Evolutionary conservation across 2,329 filamentous ascomycete species (phyloP).

Genomic region (Diaporthe ilicicola): DNA sequence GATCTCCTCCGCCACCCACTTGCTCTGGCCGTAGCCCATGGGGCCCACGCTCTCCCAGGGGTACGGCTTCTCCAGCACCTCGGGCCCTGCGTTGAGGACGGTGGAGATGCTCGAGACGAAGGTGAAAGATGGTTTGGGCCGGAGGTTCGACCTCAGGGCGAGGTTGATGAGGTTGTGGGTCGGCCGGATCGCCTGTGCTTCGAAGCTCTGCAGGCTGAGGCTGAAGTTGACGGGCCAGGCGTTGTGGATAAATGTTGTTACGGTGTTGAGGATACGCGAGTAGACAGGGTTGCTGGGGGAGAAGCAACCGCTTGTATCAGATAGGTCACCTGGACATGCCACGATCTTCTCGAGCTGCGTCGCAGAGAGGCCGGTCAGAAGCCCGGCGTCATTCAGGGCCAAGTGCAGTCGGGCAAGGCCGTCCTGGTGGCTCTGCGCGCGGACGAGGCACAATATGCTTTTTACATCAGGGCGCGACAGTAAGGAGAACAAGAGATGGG

Average conservation of each 20-base stretch:
- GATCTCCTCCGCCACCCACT: conserved; percentile 48
- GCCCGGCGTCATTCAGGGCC: background rate
- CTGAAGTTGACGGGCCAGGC: conserved; percentile 25
- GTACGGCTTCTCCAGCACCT: conserved; percentile 37
- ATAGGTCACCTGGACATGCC: conserved; percentile 5
- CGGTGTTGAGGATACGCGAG: background rate
- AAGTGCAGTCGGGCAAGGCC: background rate
- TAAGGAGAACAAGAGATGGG: conserved; percentile 7
- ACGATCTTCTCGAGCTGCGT: background rate
- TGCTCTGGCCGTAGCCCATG: conserved; percentile 47
- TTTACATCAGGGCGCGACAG: background rate
- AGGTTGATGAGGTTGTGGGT: conserved; percentile 46
- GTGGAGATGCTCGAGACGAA: conserved; percentile 20
- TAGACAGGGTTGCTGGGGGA: background rate
- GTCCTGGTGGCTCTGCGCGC: background rate
- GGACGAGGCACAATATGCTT: background rate
- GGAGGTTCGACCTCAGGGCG: conserved; percentile 36
- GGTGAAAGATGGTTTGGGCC: conserved; percentile 5
- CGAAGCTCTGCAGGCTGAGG: conserved; percentile 33
- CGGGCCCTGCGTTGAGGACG: background rate
- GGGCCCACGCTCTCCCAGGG: conserved; percentile 38
- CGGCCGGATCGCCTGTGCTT: conserved; percentile 51
- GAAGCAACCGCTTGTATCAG: background rate
- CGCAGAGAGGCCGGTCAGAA: background rate
- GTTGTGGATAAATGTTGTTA: conserved; percentile 7